Conservation (phyloP, 495 filamentous ascomycete genomes). For the Cladorrhinum samala region DNA sequence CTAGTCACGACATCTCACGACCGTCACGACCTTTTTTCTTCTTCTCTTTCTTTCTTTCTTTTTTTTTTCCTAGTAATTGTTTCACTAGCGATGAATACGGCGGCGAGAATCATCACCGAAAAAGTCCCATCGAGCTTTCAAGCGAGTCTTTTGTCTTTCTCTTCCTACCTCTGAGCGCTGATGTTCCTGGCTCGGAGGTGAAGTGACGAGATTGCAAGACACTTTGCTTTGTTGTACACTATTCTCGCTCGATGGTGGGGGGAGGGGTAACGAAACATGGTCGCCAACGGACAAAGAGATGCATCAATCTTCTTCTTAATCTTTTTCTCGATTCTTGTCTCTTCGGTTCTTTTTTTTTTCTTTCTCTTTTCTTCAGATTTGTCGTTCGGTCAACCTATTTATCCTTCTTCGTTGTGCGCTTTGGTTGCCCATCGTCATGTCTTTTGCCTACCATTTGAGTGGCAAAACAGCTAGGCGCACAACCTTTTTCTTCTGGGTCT, state of each 20-base stretch:
- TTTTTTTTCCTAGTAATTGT: constrained; percentile 17
- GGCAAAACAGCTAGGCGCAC: too few species aligned
- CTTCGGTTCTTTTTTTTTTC: neutral
- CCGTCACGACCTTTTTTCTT: constrained; percentile 25
- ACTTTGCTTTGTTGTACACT: constrained; percentile 34
- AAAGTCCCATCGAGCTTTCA: constrained; percentile 22
- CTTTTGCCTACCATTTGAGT: too few species aligned
- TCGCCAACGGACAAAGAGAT: constrained; percentile 12
- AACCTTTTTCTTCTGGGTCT: too few species aligned
- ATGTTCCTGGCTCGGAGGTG: constrained; percentile 7
- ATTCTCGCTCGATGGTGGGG: constrained; percentile 24
- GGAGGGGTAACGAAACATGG: neutral
- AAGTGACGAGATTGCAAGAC: too few species aligned
- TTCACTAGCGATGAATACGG: constrained; percentile 27
- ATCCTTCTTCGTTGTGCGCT: too few species aligned
- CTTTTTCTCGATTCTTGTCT: neutral
- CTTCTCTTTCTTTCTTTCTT: constrained; percentile 19
- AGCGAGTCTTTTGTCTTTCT: neutral
- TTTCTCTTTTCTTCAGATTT: too few species aligned
- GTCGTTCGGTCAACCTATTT: too few species aligned
- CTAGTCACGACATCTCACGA: constrained; percentile 27
- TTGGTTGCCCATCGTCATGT: too few species aligned
- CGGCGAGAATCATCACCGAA: constrained; percentile 22
- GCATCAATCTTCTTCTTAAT: constrained; percentile 17
- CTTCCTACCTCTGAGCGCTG: constrained; percentile 8